These are phyloP conservation scores for Botrytis fabae DNA, from an alignment of 2,329 filamentous ascomycete species.

Conservation along the genomic window DNA sequence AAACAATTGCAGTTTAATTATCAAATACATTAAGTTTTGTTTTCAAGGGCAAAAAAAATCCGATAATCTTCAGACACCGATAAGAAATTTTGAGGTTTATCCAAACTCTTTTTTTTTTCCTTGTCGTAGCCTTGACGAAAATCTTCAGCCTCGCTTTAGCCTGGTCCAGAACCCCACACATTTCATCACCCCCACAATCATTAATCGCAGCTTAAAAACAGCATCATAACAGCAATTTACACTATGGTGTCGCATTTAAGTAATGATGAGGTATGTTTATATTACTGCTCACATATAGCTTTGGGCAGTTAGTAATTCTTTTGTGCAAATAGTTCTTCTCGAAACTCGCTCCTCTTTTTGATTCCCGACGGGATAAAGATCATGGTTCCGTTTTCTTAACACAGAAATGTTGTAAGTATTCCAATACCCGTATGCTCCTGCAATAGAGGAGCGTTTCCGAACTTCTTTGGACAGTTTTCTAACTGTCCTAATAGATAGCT, in stretches of 20 bases:
- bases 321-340: constrained; percentile 64
- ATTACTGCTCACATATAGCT: neutral
- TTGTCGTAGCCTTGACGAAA: constrained; percentile 7
- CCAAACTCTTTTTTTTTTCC: constrained; percentile 17
- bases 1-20: neutral
- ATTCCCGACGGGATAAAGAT: constrained; percentile 51
- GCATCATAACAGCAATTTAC: constrained; percentile 13
- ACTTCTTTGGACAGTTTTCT: neutral
- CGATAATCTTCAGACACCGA: neutral
- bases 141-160: constrained; percentile 18
- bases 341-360: constrained; percentile 21
- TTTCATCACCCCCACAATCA: constrained; percentile 28
- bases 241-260: constrained; percentile 50
- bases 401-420: constrained; percentile 68
- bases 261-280: constrained; percentile 57
- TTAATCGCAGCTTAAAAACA: constrained; percentile 21
- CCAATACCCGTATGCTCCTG: neutral
- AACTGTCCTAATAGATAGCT: neutral
- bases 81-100: constrained; percentile 21
- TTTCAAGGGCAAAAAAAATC: neutral
- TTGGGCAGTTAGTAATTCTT: constrained; percentile 2
- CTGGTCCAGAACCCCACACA: constrained; percentile 22
- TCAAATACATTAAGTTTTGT: neutral
- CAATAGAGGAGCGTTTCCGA: neutral
- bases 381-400: constrained; percentile 74